A percentile compares a stretch with the other conserved stretches of the same genome.
phyloP scores from a whole-genome alignment of 192 early-diverging fungal genomes.

The Coemansia sp. region DNA sequence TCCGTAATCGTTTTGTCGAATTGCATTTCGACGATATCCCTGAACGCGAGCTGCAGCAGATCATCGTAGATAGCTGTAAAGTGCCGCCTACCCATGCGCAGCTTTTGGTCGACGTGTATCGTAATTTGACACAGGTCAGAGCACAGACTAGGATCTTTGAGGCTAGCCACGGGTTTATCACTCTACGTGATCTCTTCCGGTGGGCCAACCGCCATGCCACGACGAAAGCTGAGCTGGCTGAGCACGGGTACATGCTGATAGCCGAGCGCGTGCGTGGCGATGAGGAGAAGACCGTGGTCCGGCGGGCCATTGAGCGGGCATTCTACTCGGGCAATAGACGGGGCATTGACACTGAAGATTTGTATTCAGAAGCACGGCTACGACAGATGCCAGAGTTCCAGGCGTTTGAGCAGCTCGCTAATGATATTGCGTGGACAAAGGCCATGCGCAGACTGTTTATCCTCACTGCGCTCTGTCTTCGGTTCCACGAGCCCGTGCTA shows the following conservation, averaged over 20 bases:
- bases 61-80: slow-evolving; percentile 79
- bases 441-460: slow-evolving; percentile 91
- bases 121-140: slow-evolving; percentile 72
- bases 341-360: slow-evolving; percentile 30
- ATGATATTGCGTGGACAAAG: slow-evolving; percentile 83
- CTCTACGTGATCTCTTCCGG: slow-evolving; percentile 95
- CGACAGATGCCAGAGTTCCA: slow-evolving; percentile 52
- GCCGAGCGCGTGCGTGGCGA: slow-evolving; percentile 85
- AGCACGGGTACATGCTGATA: slow-evolving; percentile 94
- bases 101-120: slow-evolving; percentile 85
- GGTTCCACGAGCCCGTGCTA: slow-evolving; percentile 87
- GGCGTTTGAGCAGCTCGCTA: slow-evolving; percentile 10
- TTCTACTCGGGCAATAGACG: slow-evolving; percentile 54
- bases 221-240: slow-evolving; percentile 83
- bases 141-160: slow-evolving; percentile 92
- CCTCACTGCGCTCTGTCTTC: slow-evolving; percentile 79
- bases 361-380: slow-evolving; percentile 37
- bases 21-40: slow-evolving; percentile 98
- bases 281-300: slow-evolving; percentile 83
- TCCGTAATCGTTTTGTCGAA: slow-evolving; percentile 97
- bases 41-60: slow-evolving; percentile 86
- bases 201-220: slow-evolving; percentile 89
- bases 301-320: slow-evolving; percentile 80
- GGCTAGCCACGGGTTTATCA: slow-evolving; percentile 92
- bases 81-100: slow-evolving; percentile 91